phyloP scores from a whole-genome alignment of 495 filamentous ascomycete species.

The Penicillium tannophilum region DNA sequence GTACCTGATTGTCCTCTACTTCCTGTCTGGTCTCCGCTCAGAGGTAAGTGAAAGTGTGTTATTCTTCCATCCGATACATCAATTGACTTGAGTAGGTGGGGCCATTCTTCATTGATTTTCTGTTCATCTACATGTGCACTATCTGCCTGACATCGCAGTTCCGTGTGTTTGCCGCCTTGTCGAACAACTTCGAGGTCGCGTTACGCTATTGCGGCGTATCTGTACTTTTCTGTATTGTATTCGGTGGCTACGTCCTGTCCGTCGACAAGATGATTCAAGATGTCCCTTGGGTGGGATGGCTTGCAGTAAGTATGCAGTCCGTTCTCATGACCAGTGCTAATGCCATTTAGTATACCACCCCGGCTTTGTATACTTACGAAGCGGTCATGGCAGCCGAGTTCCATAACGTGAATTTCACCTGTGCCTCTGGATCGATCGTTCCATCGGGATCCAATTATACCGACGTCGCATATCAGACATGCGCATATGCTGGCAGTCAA shows the following conservation, averaged over 20 bases:
- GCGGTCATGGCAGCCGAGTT: slow-evolving; percentile 61
- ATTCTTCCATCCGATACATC: slow-evolving; percentile 25
- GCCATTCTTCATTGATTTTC: slow-evolving; percentile 75
- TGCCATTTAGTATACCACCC: slow-evolving; percentile 55
- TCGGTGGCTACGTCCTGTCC: slow-evolving; percentile 41
- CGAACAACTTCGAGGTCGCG: slow-evolving; percentile 43
- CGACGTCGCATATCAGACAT: slow-evolving; percentile 56
- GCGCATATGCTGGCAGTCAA: slow-evolving; percentile 54
- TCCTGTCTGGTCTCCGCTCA: slow-evolving; percentile 65
- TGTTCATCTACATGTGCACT: slow-evolving; percentile 60
- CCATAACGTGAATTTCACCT: slow-evolving; percentile 43
- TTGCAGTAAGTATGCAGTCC: slow-evolving; percentile 27
- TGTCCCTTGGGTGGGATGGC: slow-evolving; percentile 44
- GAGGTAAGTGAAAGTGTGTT: slow-evolving; percentile 59
- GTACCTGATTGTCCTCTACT: slow-evolving; percentile 77
- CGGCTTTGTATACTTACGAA: slow-evolving; percentile 71
- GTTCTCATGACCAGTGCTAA: neutral
- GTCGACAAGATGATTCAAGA: slow-evolving; percentile 39
- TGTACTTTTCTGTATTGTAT: slow-evolving; percentile 38
- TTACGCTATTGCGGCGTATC: slow-evolving; percentile 38
- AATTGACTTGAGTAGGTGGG: slow-evolving; percentile 57
- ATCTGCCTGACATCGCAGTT: slow-evolving; percentile 55
- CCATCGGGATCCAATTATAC: slow-evolving; percentile 60
- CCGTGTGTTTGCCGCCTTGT: slow-evolving; percentile 45
- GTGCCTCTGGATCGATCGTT: slow-evolving; percentile 54